These are phyloP conservation scores for Phytopythium boreale DNA, from an alignment of 352 stramenopile species.

Conservation along the genomic window DNA sequence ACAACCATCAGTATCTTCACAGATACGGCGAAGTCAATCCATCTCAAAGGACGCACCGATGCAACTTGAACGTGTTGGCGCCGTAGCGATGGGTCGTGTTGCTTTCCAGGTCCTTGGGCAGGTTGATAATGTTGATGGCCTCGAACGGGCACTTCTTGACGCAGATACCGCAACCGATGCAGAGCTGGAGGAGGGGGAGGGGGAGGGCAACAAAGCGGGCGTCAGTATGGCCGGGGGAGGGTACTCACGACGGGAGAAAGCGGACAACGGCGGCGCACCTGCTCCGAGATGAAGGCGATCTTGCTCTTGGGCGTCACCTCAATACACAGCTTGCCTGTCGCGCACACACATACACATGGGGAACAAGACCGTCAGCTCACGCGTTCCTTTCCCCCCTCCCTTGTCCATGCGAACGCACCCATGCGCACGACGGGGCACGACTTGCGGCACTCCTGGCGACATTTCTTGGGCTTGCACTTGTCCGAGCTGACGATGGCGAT, in stretches of 20 bases:
- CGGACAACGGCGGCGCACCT: constrained; percentile 15
- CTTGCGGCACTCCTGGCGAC: constrained; percentile 98
- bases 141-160: constrained; percentile 99
- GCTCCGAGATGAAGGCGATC: constrained; percentile 98
- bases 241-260: constrained; percentile 15
- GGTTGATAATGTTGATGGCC: constrained; percentile 99
- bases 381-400: not conserved
- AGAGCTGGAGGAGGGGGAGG: constrained; percentile 79
- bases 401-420: constrained; percentile 40
- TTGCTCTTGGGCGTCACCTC: constrained; percentile 96
- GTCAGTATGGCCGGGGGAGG: not conserved
- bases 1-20: not conserved
- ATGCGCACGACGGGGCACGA: constrained; percentile 98
- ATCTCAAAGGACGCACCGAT: constrained; percentile 59
- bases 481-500: constrained; percentile 98
- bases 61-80: constrained; percentile 99
- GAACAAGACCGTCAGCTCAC: not conserved
- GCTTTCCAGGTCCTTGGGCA: constrained; percentile 98
- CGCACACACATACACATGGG: not conserved
- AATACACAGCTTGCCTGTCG: constrained; percentile 97
- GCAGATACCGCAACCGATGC: constrained; percentile 99
- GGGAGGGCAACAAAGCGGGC: not conserved
- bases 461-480: constrained; percentile 99
- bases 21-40: not conserved
- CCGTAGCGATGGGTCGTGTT: constrained; percentile 99